A percentile compares a stretch with the other conserved stretches of the same genome.
These are phyloP conservation scores for Geum urbanum DNA, from an alignment of 306 rosid species.

Conservation along the genomic window DNA sequence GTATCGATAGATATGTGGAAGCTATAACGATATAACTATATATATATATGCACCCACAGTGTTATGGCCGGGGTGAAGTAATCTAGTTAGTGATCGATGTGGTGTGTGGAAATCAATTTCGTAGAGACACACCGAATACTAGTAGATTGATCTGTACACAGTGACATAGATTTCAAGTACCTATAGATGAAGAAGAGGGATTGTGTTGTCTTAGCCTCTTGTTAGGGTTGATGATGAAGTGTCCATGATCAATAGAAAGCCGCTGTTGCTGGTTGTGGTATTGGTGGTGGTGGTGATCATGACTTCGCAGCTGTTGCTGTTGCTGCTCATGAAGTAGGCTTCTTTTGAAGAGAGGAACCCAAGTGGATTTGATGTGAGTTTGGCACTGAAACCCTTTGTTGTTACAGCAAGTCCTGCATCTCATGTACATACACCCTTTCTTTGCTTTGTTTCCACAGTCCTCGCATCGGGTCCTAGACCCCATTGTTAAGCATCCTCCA, in stretches of 20 bases:
- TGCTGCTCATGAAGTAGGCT: conserved; percentile 23
- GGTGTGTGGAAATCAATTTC: not conserved
- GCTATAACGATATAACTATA: no score
- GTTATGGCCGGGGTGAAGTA: not conserved
- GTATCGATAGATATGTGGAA: no score
- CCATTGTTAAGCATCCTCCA: conserved; percentile 19
- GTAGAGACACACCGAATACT: not conserved
- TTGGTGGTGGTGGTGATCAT: not conserved
- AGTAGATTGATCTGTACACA: not conserved
- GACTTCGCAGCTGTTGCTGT: not conserved
- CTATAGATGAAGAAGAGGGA: not conserved
- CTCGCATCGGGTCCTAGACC: conserved; percentile 34
- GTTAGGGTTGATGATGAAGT: conserved; percentile 14
- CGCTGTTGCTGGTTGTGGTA: not conserved
- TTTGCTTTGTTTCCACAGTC: conserved; percentile 83
- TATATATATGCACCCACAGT: not conserved
- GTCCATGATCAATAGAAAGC: conserved; percentile 23
- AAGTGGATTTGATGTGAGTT: conserved; percentile 68
- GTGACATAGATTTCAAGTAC: not conserved
- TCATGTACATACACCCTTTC: conserved; percentile 51
- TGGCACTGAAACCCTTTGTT: conserved; percentile 56
- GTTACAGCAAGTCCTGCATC: conserved; percentile 73
- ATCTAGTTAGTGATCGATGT: not conserved
- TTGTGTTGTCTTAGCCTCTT: conserved; percentile 31
- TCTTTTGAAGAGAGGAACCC: conserved; percentile 53